A percentile compares a stretch with the other conserved stretches of the same genome.
Evolutionary conservation across 257 asterid genomes (phyloP).

Genomic region (Solanum clarkiae): DNA sequence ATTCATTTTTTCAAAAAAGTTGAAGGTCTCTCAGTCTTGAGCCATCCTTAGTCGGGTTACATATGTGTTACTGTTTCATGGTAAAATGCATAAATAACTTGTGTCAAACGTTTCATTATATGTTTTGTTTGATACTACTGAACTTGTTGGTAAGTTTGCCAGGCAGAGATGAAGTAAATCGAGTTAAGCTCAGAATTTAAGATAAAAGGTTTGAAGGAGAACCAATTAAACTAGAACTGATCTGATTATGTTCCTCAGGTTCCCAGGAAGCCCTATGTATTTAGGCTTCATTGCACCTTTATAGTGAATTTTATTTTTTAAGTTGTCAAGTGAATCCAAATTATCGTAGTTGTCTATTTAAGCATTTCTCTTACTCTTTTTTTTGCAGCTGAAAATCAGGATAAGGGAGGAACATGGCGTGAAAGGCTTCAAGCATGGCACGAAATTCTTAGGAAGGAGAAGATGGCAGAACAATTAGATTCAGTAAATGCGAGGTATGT

Average conservation of each 20-base stretch:
- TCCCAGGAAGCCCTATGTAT: not conserved
- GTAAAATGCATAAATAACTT: not conserved
- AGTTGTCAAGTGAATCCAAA: not conserved
- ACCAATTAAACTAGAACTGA: not conserved
- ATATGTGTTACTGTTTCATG: not conserved
- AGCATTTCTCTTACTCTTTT: not conserved
- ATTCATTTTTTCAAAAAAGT: too few relatives aligned
- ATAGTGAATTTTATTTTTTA: not conserved
- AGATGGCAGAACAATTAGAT: constrained; percentile 52
- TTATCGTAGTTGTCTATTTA: not conserved
- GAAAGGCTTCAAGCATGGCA: constrained; percentile 82
- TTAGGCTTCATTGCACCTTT: not conserved
- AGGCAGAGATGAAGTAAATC: not conserved
- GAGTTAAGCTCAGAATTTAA: not conserved
- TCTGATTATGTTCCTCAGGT: not conserved
- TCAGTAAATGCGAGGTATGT: constrained; percentile 61
- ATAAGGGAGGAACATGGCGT: constrained; percentile 68
- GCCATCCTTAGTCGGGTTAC: not conserved
- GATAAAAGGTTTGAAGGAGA: not conserved
- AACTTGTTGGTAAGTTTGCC: not conserved
- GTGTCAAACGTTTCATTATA: not conserved
- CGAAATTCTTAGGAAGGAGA: constrained; percentile 64
- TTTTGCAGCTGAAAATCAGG: constrained; percentile 39
- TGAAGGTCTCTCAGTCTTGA: too few relatives aligned
- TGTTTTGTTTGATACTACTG: not conserved